Evolutionary conservation across 352 stramenopile genomes (phyloP).

Genomic region (Salisapilia sapeloensis): DNA sequence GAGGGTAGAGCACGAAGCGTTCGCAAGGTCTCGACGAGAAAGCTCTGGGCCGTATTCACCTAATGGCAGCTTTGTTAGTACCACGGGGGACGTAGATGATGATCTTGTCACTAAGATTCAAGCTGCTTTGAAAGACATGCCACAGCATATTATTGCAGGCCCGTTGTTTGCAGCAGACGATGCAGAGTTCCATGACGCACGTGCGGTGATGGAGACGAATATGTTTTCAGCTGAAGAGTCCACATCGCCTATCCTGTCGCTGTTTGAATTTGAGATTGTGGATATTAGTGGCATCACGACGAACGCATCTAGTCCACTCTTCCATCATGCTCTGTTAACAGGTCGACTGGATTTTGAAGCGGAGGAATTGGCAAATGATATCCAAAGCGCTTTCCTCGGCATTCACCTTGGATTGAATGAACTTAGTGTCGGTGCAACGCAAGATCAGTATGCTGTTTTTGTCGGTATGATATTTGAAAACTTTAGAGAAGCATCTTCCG

Average conservation of each 20-base stretch:
- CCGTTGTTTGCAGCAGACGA: slow-evolving; percentile 66
- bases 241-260: slow-evolving; percentile 23
- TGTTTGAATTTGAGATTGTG: slow-evolving; percentile 78
- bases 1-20: slow-evolving; percentile 32
- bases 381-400: slow-evolving; percentile 41
- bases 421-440: slow-evolving; percentile 36
- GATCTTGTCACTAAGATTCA: slow-evolving; percentile 16
- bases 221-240: slow-evolving; percentile 25
- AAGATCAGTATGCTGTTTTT: slow-evolving; percentile 51
- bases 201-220: slow-evolving; percentile 16
- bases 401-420: slow-evolving; percentile 65
- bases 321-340: slow-evolving; percentile 66
- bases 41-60: no score
- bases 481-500: slow-evolving; percentile 58
- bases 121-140: slow-evolving; percentile 47
- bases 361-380: slow-evolving; percentile 41
- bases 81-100: slow-evolving; percentile 2
- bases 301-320: slow-evolving; percentile 32
- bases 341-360: slow-evolving; percentile 57
- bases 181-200: slow-evolving; percentile 71
- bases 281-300: slow-evolving; percentile 58
- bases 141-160: slow-evolving; percentile 53
- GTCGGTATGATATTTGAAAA: slow-evolving; percentile 80
- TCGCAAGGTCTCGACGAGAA: slow-evolving; percentile 23
- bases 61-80: slow-evolving; percentile 15